These are phyloP conservation scores for Epichloe brachyelytri DNA, from an alignment of 2,329 filamentous ascomycete species.

Conservation along the genomic window DNA sequence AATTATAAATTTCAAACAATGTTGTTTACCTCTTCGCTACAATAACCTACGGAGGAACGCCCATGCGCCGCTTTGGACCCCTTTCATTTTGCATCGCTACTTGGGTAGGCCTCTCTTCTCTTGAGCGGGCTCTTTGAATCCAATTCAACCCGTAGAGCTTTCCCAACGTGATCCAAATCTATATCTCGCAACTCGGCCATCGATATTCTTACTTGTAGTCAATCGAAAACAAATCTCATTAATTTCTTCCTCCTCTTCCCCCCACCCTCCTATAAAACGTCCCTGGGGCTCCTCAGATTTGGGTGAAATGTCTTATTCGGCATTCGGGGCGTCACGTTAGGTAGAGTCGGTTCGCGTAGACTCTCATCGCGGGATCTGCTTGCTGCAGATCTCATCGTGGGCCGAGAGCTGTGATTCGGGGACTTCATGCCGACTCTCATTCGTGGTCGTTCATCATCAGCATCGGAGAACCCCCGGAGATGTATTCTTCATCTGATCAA, in stretches of 20 bases:
- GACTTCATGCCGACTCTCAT: slow-evolving; percentile 50
- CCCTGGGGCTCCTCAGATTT: slow-evolving; percentile 21
- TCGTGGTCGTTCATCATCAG: slow-evolving; percentile 44
- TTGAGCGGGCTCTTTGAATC: neutral
- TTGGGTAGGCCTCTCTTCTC: neutral
- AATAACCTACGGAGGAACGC: neutral
- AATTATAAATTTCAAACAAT: neutral
- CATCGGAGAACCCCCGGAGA: slow-evolving; percentile 67
- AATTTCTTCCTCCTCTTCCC: slow-evolving; percentile 1
- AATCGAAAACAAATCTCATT: neutral
- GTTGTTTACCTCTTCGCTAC: neutral
- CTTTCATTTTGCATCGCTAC: neutral
- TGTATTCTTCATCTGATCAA: slow-evolving; percentile 64
- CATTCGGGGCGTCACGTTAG: slow-evolving; percentile 30
- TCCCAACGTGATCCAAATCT: neutral
- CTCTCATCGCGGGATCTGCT: slow-evolving; percentile 23
- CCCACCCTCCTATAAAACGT: slow-evolving; percentile 16
- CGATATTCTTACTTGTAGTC: neutral
- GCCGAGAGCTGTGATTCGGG: slow-evolving; percentile 41
- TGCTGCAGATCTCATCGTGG: slow-evolving; percentile 18
- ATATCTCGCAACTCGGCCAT: neutral
- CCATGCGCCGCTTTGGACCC: neutral
- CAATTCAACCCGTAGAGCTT: neutral
- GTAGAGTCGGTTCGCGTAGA: slow-evolving; percentile 20
- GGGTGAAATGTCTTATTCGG: slow-evolving; percentile 20